Evolutionary conservation across 176 grass and related monocot species (phyloP), one percentile per base, ranked within the genome.

Genomic region (Aegilops tauschii): DNA sequence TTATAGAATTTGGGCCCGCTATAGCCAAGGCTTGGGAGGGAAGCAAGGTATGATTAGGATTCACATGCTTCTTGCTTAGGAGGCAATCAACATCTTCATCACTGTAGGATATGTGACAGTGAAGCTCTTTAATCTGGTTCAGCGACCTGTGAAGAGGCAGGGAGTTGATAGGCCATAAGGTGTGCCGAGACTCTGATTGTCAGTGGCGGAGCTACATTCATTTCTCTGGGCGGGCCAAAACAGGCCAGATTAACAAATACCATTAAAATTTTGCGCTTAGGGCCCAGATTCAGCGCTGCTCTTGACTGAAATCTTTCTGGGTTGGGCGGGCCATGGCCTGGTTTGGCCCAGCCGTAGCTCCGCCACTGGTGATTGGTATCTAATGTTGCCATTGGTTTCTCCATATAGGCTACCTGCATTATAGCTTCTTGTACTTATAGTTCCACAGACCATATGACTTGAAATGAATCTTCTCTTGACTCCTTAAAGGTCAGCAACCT

Each of bases 21-120:
- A 13, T 72, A 47, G 30, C 20, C 21, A 44, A 81, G 14, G 69
- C 80, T 83, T 83, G 12, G 44, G 71, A 82, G 50, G 79, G 40
- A 82, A 87, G 79, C 44, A 82, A 87, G 23, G 61, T 82, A 42
- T 82, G 79, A 82, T 76, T 82, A 69, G 32, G 44, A 7, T 82
- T 77, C 80, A 69, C 62, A 66, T 83, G 18, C 32, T 77, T 83
- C 18, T 83, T 83, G 45, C 86, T 83, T 82, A 25, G 13, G 37
- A 36, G 52, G 73, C 80, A 77, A 88, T 69, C 62, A 78, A 77
- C 35, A 68, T 25, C 62, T 59, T 62, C 44, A 25, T 25, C 16
- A 21, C 5, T 56, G n/a, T 59, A 17, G 59, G 31, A 75, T 72
- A 49, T 59, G 82, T 84, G 16, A 67, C 1, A 18, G 23, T 68